Evolutionary conservation across 1,139 yeast genomes (phyloP), one percentile per base, ranked within the genome.

Genomic region (Saccharomyces hybrid): DNA sequence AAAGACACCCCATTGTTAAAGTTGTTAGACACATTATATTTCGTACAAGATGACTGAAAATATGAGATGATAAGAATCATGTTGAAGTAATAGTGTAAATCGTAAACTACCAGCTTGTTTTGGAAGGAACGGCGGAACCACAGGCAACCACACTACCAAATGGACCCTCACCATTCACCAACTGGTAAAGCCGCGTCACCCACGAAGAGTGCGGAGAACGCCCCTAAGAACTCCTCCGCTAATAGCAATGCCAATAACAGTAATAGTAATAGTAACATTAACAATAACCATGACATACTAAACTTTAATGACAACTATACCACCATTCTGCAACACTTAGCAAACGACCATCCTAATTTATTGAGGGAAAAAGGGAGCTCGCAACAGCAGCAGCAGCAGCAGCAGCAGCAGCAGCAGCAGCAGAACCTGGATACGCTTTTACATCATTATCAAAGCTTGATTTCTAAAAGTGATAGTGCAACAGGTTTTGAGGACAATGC

Each of bases 361-460:
- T 52, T 38, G 47, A 38, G 54, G 32, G 58, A 61, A 46, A 48
- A 27, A 46, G 21, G 50, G 26, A 9, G 31, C 34, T 19, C 42
- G 46, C 19, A 44, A 24, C 32, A 54, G 42, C 26, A 42, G 50
- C 26, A 53, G 50, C 49, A 44, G 46, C 38, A 14, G 52, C 52
- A 42, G 54, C 44, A 19, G 14, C 32, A 58, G 60, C 50, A 57
- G 14, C 42, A 32, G 16, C 38, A 34, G 8, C 42, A 60, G 49
- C 60, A 62, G 46, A 64, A 64, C 47, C 56, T 68, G 34, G 71
- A 67, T 47, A 54, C 61, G 21, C 57, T 67, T 44, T 57, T 65
- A 42, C 67, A 66, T 46, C 67, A 66, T 47, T 66, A 66, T 50
- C 66, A 64, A 48, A 62, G 59, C 27, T 55, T 63, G n/a, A 48